Evolutionary conservation across 306 rosid genomes (phyloP), one percentile per base, ranked within the genome.

Genomic region (Glycine latifolia): DNA sequence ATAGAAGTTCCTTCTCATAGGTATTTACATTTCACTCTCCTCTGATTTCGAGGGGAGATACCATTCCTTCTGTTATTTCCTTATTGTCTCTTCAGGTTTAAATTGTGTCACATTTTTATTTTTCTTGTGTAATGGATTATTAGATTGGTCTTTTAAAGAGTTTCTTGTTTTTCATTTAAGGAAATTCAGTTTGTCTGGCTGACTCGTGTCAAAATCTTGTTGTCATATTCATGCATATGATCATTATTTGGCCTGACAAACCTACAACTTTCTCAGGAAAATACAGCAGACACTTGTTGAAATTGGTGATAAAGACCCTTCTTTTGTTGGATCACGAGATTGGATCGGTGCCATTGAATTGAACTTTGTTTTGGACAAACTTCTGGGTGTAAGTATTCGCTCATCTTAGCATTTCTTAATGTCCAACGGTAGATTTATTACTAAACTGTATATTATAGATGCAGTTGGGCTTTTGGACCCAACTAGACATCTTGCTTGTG

Each of bases 271-370:
- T 75, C 54, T 81, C 89, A 95, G 99, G 89, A 94, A 91, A 88
- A 93, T 93, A 84, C 99, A 93, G 75, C 94, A 91, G 87, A 33
- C 96, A 77, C 95, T 95, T 73, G 99, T 95, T 78, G 97, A 93
- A 56, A 93, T 95, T 79, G 99, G 96, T 35, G 99, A 95, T 81
- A 95, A 95, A 83, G 99, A 91, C 71, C 91, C 91, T 73, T 87
- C 94, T 74, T 95, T 95, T 81, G 73, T 90, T 9, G 96, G 96
- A 10, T 93, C 99, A 75, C 92, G 94, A 5, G 99, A 95, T 33
- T 95, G 99, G 99, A 95, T 95, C 43, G 99, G 99, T 73, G 99
- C 98, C 80, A 95, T 93, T 63, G 99, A 95, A 78, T 87, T 95
- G 88, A 90, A 98, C 92, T 95, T 91, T 91, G 99, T 95, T 74